These are phyloP conservation scores for Ogataea parapolymorpha DNA, from an alignment of 805 yeast genomes.

Conservation along the genomic window DNA sequence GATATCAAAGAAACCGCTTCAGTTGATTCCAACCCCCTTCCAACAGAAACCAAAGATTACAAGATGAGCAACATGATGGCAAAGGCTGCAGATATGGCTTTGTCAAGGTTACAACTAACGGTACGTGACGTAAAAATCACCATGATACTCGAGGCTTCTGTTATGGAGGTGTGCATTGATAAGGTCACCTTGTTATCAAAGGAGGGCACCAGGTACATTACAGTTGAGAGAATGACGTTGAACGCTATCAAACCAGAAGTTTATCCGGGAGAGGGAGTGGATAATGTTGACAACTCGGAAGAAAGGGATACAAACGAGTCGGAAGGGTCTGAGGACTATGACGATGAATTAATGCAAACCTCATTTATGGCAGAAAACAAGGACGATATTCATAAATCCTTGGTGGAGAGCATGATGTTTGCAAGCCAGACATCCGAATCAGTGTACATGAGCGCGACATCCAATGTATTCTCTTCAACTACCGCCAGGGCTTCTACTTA, in stretches of 20 bases:
- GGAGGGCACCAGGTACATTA: slow-evolving; percentile 45
- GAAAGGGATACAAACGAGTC: slow-evolving; percentile 19
- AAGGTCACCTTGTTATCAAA: slow-evolving; percentile 35
- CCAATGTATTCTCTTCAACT: slow-evolving; percentile 38
- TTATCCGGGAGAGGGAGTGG: slow-evolving; percentile 28
- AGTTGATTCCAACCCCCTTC: not conserved
- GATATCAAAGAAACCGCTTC: slow-evolving; percentile 14
- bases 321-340: slow-evolving; percentile 33
- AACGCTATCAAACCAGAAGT: slow-evolving; percentile 40
- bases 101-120: slow-evolving; percentile 55
- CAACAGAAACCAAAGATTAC: slow-evolving; percentile 19
- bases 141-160: slow-evolving; percentile 45
- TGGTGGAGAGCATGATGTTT: slow-evolving; percentile 57
- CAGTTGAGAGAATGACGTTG: slow-evolving; percentile 39
- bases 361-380: slow-evolving; percentile 31
- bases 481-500: too few species aligned
- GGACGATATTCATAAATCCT: slow-evolving; percentile 31
- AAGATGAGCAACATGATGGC: slow-evolving; percentile 56
- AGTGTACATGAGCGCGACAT: slow-evolving; percentile 79
- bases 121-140: slow-evolving; percentile 45
- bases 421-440: slow-evolving; percentile 69
- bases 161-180: slow-evolving; percentile 33
- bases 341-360: slow-evolving; percentile 36
- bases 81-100: slow-evolving; percentile 63
- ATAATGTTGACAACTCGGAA: slow-evolving; percentile 3